phyloP scores from a whole-genome alignment of 2,329 filamentous ascomycete genomes.

The Parasarocladium wereldwijsianum region DNA sequence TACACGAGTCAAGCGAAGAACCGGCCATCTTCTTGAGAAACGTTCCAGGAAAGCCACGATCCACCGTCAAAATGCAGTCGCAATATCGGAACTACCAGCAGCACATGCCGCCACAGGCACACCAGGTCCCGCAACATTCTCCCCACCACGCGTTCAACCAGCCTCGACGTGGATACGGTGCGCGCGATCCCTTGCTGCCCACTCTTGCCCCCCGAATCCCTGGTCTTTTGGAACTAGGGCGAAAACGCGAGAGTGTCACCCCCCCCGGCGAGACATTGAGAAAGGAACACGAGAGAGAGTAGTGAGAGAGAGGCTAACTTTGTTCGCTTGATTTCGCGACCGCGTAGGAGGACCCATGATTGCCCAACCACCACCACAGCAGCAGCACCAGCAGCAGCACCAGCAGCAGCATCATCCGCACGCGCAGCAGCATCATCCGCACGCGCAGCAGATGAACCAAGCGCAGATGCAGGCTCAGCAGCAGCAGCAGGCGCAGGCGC shows the following conservation, averaged over 20 bases:
- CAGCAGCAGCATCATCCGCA: too few relatives aligned
- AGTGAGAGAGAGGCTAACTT: too few relatives aligned
- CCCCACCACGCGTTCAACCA: slow-evolving; percentile 31
- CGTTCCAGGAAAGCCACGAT: too few relatives aligned
- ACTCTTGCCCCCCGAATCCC: slow-evolving; percentile 4
- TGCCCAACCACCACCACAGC: too few relatives aligned
- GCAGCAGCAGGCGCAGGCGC: slow-evolving; percentile 34
- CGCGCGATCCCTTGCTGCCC: slow-evolving; percentile 3
- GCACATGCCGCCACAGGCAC: slow-evolving; percentile 26
- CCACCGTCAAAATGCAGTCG: slow-evolving; percentile 30
- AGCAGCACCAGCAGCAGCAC: too few relatives aligned
- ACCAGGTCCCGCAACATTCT: slow-evolving; percentile 31
- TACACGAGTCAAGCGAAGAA: too few relatives aligned
- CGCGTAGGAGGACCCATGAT: slow-evolving; percentile 35
- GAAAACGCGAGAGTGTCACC: too few relatives aligned
- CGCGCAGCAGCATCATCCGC: too few relatives aligned
- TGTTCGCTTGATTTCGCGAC: slow-evolving; percentile 5
- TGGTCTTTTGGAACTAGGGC: slow-evolving; percentile 3
- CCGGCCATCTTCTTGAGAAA: too few relatives aligned
- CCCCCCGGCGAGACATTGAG: too few relatives aligned
- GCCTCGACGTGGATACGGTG: slow-evolving; percentile 38
- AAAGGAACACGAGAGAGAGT: too few relatives aligned
- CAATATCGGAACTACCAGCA: slow-evolving; percentile 37
- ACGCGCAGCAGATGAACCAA: slow-evolving; percentile 19
- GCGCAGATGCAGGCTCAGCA: slow-evolving; percentile 30